Conservation (phyloP, 2,329 filamentous ascomycete species). For the Aspergillus sp. region DNA sequence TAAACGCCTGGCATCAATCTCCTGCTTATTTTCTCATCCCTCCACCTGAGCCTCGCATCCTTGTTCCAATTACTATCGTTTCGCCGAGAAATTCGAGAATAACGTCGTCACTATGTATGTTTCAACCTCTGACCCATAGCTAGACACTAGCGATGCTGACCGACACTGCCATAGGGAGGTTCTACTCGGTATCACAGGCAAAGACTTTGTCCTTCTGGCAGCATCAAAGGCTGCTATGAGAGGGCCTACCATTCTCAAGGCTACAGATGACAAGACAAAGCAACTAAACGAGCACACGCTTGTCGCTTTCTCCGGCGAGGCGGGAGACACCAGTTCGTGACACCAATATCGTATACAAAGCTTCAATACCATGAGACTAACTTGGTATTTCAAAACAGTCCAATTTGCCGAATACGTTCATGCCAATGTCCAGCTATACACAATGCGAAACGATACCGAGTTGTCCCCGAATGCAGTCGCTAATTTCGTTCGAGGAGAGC, state of each 20-base stretch:
- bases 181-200: conserved; percentile 94
- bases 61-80: not conserved
- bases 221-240: conserved; percentile 98
- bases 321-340: conserved; percentile 81
- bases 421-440: conserved; percentile 96
- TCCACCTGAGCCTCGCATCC: conserved; percentile 19
- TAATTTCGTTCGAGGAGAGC: conserved; percentile 89
- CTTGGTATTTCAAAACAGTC: conserved; percentile 54
- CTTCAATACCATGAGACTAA: conserved; percentile 1
- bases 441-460: conserved; percentile 95
- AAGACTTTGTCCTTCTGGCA: conserved; percentile 97
- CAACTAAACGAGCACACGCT: conserved; percentile 89
- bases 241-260: conserved; percentile 93
- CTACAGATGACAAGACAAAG: conserved; percentile 94
- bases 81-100: not conserved
- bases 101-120: conserved; percentile 30
- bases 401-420: conserved; percentile 99
- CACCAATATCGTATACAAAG: not conserved
- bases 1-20: conserved; percentile 22
- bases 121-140: conserved; percentile 7
- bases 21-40: conserved; percentile 20
- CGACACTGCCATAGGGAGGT: conserved; percentile 71
- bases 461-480: conserved; percentile 86
- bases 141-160: conserved; percentile 17
- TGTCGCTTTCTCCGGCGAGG: conserved; percentile 93